Conservation (phyloP, 2,329 filamentous ascomycete genomes). For the Ophiosphaerella herpotricha region DNA sequence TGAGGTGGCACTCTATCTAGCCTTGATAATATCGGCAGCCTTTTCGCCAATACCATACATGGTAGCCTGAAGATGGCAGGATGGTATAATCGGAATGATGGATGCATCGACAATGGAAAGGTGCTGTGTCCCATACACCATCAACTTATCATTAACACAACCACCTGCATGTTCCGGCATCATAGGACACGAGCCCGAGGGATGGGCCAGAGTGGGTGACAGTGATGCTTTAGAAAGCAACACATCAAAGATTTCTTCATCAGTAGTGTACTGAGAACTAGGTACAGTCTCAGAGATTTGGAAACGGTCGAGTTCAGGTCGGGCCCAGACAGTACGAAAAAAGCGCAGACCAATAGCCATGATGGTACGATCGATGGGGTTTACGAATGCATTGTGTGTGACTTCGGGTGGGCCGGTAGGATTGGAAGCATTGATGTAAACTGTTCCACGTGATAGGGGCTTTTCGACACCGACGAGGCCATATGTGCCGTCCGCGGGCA, state of each 20-base stretch:
- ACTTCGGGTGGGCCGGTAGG: conserved; percentile 34
- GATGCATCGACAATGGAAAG: conserved; percentile 38
- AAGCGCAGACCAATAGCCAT: conserved; percentile 41
- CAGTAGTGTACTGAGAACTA: conserved; percentile 25
- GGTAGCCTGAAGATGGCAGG: conserved; percentile 35
- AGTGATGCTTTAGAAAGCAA: conserved; percentile 16
- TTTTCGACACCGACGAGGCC: conserved; percentile 37
- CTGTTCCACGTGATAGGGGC: conserved; percentile 39
- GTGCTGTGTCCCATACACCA: conserved; percentile 35
- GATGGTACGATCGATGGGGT: conserved; percentile 30
- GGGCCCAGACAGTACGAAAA: conserved; percentile 38
- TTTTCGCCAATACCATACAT: conserved; percentile 42
- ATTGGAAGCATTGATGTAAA: conserved; percentile 39
- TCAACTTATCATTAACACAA: conserved; percentile 33
- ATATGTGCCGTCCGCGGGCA: conserved; percentile 43
- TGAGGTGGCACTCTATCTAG: too few relatives aligned
- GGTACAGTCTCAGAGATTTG: conserved; percentile 28
- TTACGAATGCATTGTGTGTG: conserved; percentile 32
- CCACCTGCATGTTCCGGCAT: conserved; percentile 27
- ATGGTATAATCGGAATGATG: conserved; percentile 38
- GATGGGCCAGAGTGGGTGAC: conserved; percentile 37
- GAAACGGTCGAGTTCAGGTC: conserved; percentile 28
- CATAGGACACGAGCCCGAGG: conserved; percentile 37
- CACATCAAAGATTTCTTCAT: conserved; percentile 27
- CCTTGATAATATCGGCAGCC: conserved; percentile 40